Percentiles rank a stretch among this genome's conserved stretches.
Conservation (phyloP, 2,329 filamentous ascomycete species). For the Aureobasidium melanogenum region DNA sequence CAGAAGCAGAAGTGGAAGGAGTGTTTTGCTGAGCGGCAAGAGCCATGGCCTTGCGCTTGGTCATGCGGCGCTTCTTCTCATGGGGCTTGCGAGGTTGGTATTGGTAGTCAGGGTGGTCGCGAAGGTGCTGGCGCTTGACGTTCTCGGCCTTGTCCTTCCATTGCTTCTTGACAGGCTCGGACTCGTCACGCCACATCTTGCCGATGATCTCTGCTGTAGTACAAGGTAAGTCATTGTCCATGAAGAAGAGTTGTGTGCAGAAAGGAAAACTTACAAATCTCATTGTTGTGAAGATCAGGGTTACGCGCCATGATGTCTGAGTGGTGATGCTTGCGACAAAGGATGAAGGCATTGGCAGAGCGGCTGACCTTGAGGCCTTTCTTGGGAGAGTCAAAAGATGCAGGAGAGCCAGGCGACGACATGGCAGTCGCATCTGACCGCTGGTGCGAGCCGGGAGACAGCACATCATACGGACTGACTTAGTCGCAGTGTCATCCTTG, state of each 20-base stretch:
- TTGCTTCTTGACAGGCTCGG: slow-evolving; percentile 26
- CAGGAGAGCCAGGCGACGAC: not conserved
- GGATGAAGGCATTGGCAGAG: slow-evolving; percentile 39
- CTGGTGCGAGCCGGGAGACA: slow-evolving; percentile 8
- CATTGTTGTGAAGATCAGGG: slow-evolving; percentile 36
- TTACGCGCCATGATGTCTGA: slow-evolving; percentile 28
- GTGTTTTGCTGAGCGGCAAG: not conserved
- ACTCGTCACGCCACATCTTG: slow-evolving; percentile 33
- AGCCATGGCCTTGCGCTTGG: slow-evolving; percentile 11
- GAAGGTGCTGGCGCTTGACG: slow-evolving; percentile 31
- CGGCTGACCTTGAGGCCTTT: slow-evolving; percentile 29
- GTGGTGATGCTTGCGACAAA: slow-evolving; percentile 34
- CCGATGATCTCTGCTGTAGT: slow-evolving; percentile 29
- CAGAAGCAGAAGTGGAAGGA: not conserved
- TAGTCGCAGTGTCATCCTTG: not conserved
- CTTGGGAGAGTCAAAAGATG: not conserved
- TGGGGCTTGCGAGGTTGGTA: slow-evolving; percentile 39
- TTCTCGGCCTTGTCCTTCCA: slow-evolving; percentile 32
- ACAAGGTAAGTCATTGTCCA: not conserved
- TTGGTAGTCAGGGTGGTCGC: slow-evolving; percentile 35
- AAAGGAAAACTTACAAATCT: slow-evolving; percentile 31
- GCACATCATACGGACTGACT: not conserved
- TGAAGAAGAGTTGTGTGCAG: not conserved
- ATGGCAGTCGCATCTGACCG: not conserved
- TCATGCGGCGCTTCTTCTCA: slow-evolving; percentile 37